Evolutionary conservation across 2,329 filamentous ascomycete genomes (phyloP).

Genomic region (Diaporthe ilicicola): DNA sequence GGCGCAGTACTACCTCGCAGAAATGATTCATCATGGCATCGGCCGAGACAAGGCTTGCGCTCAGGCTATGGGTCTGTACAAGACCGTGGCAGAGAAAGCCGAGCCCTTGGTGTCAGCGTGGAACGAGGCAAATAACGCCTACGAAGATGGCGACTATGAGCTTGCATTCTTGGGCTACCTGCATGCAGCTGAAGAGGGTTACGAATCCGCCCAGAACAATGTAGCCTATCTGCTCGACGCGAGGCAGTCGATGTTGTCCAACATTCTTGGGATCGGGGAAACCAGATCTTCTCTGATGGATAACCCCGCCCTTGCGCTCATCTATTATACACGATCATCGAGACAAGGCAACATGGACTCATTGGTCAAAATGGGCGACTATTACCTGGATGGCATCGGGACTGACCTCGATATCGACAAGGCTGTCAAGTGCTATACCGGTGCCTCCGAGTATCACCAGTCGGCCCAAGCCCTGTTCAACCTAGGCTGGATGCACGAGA

Average conservation of each 20-base stretch:
- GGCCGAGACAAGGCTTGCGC: slow-evolving; percentile 82
- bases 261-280: slow-evolving; percentile 57
- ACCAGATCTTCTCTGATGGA: slow-evolving; percentile 52
- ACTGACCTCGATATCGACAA: slow-evolving; percentile 78
- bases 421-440: slow-evolving; percentile 91
- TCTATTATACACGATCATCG: slow-evolving; percentile 95
- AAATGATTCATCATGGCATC: slow-evolving; percentile 83
- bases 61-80: slow-evolving; percentile 83
- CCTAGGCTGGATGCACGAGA: slow-evolving; percentile 99
- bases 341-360: slow-evolving; percentile 94
- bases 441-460: slow-evolving; percentile 88
- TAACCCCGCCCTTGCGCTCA: slow-evolving; percentile 73
- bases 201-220: slow-evolving; percentile 88
- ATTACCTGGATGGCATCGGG: slow-evolving; percentile 87
- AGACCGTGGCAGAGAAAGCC: slow-evolving; percentile 77
- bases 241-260: slow-evolving; percentile 66
- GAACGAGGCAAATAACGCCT: slow-evolving; percentile 83
- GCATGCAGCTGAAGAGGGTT: slow-evolving; percentile 91
- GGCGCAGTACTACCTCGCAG: slow-evolving; percentile 90
- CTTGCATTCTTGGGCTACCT: slow-evolving; percentile 83
- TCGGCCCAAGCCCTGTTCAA: slow-evolving; percentile 98
- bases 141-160: slow-evolving; percentile 80
- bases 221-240: slow-evolving; percentile 88
- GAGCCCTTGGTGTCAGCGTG: slow-evolving; percentile 81
- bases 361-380: slow-evolving; percentile 97